These are phyloP conservation scores for Cadophora gregata DNA, from an alignment of 2,329 filamentous ascomycete genomes.

Conservation along the genomic window DNA sequence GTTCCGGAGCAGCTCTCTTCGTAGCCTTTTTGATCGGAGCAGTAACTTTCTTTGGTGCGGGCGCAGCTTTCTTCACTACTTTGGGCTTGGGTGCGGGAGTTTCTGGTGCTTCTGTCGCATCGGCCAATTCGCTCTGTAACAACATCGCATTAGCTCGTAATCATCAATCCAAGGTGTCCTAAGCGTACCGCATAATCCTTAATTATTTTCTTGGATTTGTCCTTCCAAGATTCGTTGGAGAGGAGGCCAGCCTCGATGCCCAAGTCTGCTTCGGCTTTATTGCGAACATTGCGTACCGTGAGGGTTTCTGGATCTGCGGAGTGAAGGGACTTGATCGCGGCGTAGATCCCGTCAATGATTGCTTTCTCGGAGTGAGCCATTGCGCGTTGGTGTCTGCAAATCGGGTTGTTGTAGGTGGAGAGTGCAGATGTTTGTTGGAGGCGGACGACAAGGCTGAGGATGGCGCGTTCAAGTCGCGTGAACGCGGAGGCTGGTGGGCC, in stretches of 20 bases:
- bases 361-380: slow-evolving; percentile 34
- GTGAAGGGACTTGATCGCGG: slow-evolving; percentile 19
- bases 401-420: background rate
- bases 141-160: slow-evolving; percentile 16
- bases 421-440: background rate
- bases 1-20: slow-evolving; percentile 48
- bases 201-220: slow-evolving; percentile 63
- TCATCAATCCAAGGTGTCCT: background rate
- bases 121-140: slow-evolving; percentile 27
- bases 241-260: slow-evolving; percentile 59
- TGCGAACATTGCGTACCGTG: slow-evolving; percentile 63
- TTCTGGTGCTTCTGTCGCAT: slow-evolving; percentile 25
- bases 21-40: slow-evolving; percentile 41
- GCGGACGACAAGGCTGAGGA: slow-evolving; percentile 11
- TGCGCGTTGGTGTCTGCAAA: background rate
- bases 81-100: slow-evolving; percentile 20
- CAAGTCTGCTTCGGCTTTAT: slow-evolving; percentile 55
- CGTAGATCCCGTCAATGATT: slow-evolving; percentile 26
- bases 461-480: background rate
- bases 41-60: slow-evolving; percentile 51
- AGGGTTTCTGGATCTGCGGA: slow-evolving; percentile 41
- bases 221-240: slow-evolving; percentile 58
- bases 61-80: slow-evolving; percentile 47
- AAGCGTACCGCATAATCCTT: slow-evolving; percentile 57
- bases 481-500: background rate